Evolutionary conservation across 192 early-diverging fungal species (phyloP).

Genomic region (Chytriomyces confervae): DNA sequence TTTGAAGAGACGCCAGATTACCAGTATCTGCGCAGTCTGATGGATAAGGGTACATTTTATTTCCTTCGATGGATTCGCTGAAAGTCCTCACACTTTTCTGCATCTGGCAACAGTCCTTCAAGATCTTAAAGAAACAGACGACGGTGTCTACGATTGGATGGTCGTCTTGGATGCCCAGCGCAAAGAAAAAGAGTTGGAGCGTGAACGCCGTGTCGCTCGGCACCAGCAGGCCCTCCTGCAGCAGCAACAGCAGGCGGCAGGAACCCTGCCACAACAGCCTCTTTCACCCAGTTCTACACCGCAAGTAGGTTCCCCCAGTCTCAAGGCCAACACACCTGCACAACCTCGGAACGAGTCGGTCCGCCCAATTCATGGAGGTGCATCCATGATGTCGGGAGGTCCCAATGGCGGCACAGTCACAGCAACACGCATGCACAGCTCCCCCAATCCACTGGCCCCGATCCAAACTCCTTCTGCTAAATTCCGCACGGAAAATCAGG

Average conservation of each 20-base stretch:
- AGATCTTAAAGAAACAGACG: constrained; percentile 75
- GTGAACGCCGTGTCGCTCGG: constrained; percentile 30
- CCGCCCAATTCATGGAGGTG: constrained; percentile 7
- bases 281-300: not conserved
- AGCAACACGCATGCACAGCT: constrained; percentile 2
- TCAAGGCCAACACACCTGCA: constrained; percentile 2
- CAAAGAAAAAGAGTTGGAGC: constrained; percentile 52
- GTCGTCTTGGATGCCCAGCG: constrained; percentile 37
- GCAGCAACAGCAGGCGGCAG: not conserved
- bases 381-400: constrained; percentile 10
- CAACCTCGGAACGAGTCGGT: constrained; percentile 12
- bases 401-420: not conserved
- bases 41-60: constrained; percentile 70
- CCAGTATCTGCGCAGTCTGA: constrained; percentile 84
- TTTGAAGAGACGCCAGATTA: constrained; percentile 98
- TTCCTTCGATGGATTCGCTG: not conserved
- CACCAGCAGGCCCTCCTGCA: not conserved
- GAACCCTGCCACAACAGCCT: not conserved
- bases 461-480: not conserved
- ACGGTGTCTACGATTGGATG: constrained; percentile 94
- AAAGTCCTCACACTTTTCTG: not conserved
- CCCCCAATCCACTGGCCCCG: not conserved
- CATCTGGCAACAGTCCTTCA: constrained; percentile 39
- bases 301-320: not conserved
- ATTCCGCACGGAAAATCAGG: not conserved